A percentile compares a stretch with the other conserved stretches of the same genome.
Conservation (phyloP, 164 flowering plant species). For the Annona cherimola region DNA sequence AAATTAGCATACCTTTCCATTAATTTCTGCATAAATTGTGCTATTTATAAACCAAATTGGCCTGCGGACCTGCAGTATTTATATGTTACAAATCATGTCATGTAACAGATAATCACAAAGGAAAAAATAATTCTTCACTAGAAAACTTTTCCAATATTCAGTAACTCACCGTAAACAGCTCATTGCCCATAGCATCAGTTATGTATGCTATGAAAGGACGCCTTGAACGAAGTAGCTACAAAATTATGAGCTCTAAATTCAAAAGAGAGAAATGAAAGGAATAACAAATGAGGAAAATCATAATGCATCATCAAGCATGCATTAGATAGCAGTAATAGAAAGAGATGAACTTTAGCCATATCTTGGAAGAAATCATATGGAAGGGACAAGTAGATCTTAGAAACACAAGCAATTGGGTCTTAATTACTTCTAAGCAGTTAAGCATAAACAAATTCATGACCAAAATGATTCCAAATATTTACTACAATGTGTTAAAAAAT, state of each 20-base stretch:
- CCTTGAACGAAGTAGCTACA: constrained; percentile 81
- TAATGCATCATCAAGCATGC: neutral
- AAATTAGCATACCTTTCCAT: constrained; percentile 71
- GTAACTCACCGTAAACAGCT: constrained; percentile 69
- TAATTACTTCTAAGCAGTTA: neutral
- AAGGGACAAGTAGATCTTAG: neutral
- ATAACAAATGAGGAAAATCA: neutral
- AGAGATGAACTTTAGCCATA: neutral
- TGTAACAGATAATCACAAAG: constrained; percentile 3
- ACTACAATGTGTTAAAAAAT: no score
- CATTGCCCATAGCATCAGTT: constrained; percentile 72
- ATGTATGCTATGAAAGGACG: constrained; percentile 85
- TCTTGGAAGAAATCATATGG: neutral
- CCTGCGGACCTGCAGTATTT: constrained; percentile 64
- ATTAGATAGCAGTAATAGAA: neutral
- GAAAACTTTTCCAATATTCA: neutral
- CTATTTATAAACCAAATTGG: constrained; percentile 99
- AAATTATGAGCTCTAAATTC: constrained; percentile 7
- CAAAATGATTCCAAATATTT: no score
- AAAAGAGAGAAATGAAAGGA: constrained; percentile 4
- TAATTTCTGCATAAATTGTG: constrained; percentile 82
- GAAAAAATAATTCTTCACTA: neutral
- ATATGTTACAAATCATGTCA: constrained; percentile 10
- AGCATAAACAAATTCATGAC: neutral
- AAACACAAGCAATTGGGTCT: neutral